Evolutionary conservation across 768 basidiomycete species (phyloP).

Genomic region (Kwoniella shandongensis): DNA sequence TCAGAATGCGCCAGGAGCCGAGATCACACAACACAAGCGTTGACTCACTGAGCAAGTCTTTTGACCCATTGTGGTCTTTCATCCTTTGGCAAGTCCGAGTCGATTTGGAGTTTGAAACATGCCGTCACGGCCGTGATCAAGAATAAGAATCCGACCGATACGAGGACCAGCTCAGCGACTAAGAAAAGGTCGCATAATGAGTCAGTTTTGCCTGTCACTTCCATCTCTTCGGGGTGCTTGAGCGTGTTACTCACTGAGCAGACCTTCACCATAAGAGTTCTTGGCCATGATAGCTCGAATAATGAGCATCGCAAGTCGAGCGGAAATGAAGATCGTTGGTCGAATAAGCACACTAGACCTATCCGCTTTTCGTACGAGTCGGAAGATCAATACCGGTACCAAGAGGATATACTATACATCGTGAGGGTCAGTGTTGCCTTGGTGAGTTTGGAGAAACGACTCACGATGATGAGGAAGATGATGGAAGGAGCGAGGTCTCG

Average conservation of each 20-base stretch:
- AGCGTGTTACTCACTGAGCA: conserved; percentile 38
- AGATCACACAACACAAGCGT: too few relatives aligned
- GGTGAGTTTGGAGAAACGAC: conserved; percentile 7
- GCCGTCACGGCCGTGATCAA: conserved; percentile 27
- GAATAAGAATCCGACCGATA: conserved; percentile 33
- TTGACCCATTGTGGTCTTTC: conserved; percentile 23
- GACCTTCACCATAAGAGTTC: conserved; percentile 16
- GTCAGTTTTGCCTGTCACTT: too few relatives aligned
- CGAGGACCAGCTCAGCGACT: conserved; percentile 36
- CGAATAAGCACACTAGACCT: conserved; percentile 22
- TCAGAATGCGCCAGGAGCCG: too few relatives aligned
- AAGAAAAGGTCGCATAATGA: neutral
- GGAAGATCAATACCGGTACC: conserved; percentile 16
- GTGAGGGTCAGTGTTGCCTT: neutral
- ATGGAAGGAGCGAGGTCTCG: conserved; percentile 29
- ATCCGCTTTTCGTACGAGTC: conserved; percentile 5
- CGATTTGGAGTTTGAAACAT: conserved; percentile 24
- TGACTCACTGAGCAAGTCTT: conserved; percentile 5
- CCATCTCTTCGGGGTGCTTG: too few relatives aligned
- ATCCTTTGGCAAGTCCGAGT: conserved; percentile 6
- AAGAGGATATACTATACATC: conserved; percentile 18
- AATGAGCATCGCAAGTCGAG: conserved; percentile 23
- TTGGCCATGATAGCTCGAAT: conserved; percentile 28
- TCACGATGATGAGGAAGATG: conserved; percentile 25
- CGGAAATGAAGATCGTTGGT: conserved; percentile 20